phyloP scores from a whole-genome alignment of 1,139 yeast species.

The Candida sojae region DNA sequence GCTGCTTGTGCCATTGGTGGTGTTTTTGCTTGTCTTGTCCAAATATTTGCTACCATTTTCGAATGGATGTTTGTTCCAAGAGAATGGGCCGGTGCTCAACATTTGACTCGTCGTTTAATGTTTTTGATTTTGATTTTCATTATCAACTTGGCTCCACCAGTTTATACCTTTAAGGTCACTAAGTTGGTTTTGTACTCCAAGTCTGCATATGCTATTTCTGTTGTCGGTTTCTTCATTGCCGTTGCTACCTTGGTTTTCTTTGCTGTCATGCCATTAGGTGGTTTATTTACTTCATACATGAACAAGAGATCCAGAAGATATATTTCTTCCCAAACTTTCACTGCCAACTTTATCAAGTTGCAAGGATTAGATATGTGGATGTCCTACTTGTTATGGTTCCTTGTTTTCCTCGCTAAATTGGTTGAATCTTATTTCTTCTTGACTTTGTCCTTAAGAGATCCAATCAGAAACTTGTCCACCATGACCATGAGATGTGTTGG shows the following conservation, averaged over 20 bases:
- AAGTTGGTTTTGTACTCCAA: constrained; percentile 67
- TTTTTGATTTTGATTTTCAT: constrained; percentile 68
- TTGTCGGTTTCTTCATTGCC: constrained; percentile 89
- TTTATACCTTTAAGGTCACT: constrained; percentile 83
- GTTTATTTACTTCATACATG: constrained; percentile 90
- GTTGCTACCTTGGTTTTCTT: constrained; percentile 82
- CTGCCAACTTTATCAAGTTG: constrained; percentile 85
- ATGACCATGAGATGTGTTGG: constrained; percentile 48
- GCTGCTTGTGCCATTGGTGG: constrained; percentile 94
- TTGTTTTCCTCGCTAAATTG: constrained; percentile 74
- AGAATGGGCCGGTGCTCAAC: constrained; percentile 99
- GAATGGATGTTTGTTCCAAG: constrained; percentile 98
- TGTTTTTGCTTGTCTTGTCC: constrained; percentile 76
- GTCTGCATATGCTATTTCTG: constrained; percentile 79
- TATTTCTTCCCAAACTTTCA: constrained; percentile 92
- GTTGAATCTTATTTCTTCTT: constrained; percentile 53
- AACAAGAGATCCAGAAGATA: constrained; percentile 85
- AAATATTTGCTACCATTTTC: constrained; percentile 82
- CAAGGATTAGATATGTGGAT: constrained; percentile 94
- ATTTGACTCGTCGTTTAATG: constrained; percentile 81
- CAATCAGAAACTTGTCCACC: constrained; percentile 46
- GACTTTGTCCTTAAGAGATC: constrained; percentile 49
- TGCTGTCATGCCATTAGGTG: constrained; percentile 96
- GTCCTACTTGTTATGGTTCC: constrained; percentile 87
- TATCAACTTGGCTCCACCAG: constrained; percentile 81